phyloP scores from a whole-genome alignment of 805 yeast genomes.

The Metahyphopichia silvanorum region DNA sequence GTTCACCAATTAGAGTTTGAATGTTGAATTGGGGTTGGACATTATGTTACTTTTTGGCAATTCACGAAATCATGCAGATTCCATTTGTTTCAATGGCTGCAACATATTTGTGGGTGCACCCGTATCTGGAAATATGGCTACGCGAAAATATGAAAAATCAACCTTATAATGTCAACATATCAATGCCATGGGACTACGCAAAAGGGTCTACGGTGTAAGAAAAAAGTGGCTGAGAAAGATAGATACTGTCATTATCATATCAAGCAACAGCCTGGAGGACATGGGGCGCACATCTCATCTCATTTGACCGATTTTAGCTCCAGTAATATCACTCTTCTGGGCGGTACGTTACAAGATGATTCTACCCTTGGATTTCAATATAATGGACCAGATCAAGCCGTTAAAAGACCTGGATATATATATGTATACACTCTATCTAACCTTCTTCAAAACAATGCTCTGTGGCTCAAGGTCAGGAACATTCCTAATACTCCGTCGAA shows the following conservation, averaged over 20 bases:
- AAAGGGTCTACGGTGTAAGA: slow-evolving; percentile 40
- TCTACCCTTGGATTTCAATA: too few relatives aligned
- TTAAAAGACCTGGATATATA: slow-evolving; percentile 35
- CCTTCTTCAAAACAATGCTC: slow-evolving; percentile 23
- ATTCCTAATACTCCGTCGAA: slow-evolving; percentile 15
- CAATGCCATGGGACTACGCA: slow-evolving; percentile 43
- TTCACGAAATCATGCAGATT: too few relatives aligned
- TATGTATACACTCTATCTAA: slow-evolving; percentile 49
- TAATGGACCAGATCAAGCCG: too few relatives aligned
- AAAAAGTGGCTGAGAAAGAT: slow-evolving; percentile 6
- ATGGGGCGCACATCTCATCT: background rate
- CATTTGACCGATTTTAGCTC: background rate
- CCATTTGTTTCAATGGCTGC: too few relatives aligned
- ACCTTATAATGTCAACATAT: slow-evolving; percentile 2
- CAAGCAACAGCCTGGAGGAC: slow-evolving; percentile 4
- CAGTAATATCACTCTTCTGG: too few relatives aligned
- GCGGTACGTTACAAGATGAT: too few relatives aligned
- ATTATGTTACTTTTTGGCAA: too few relatives aligned
- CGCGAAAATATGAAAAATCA: too few relatives aligned
- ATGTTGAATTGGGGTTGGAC: too few relatives aligned
- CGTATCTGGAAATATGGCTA: too few relatives aligned
- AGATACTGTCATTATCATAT: slow-evolving; percentile 36
- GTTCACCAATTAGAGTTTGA: too few relatives aligned
- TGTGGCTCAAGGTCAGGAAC: slow-evolving; percentile 39
- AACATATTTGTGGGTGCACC: too few relatives aligned